These are phyloP conservation scores for Pseudogymnoascus sp. DNA, from an alignment of 2,329 filamentous ascomycete genomes.

Conservation along the genomic window DNA sequence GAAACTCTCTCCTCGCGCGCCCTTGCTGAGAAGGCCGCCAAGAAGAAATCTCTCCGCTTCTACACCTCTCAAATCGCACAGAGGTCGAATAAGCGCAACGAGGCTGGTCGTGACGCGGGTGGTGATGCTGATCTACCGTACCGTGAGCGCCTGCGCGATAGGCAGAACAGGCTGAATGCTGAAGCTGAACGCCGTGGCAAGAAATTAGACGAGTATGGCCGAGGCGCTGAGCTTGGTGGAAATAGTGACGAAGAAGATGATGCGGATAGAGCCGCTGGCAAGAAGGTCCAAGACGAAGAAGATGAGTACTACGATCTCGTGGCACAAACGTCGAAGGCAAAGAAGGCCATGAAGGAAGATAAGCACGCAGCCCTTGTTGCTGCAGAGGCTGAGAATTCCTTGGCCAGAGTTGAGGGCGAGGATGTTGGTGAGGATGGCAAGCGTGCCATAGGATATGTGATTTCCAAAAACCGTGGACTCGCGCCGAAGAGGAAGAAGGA, in stretches of 20 bases:
- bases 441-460: conserved; percentile 85
- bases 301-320: conserved; percentile 90
- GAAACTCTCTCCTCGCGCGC: conserved; percentile 69
- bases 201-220: conserved; percentile 54
- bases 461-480: conserved; percentile 96
- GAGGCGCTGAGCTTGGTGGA: conserved; percentile 62
- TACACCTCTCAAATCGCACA: conserved; percentile 97
- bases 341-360: conserved; percentile 66
- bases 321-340: conserved; percentile 60
- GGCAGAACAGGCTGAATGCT: conserved; percentile 78
- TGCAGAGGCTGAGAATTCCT: conserved; percentile 56
- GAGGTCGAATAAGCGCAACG: conserved; percentile 79
- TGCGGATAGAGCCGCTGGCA: conserved; percentile 44
- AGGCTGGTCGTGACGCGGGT: conserved; percentile 65
- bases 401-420: conserved; percentile 58
- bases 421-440: conserved; percentile 77
- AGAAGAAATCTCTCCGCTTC: conserved; percentile 90
- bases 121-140: conserved; percentile 82
- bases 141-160: conserved; percentile 79
- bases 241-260: conserved; percentile 39
- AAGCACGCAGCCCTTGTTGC: conserved; percentile 49
- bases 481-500: conserved; percentile 89
- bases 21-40: conserved; percentile 77
- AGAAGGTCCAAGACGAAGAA: conserved; percentile 42
- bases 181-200: conserved; percentile 80